phyloP scores from a whole-genome alignment of 805 yeast genomes.

The Ogataea dorogensis region DNA sequence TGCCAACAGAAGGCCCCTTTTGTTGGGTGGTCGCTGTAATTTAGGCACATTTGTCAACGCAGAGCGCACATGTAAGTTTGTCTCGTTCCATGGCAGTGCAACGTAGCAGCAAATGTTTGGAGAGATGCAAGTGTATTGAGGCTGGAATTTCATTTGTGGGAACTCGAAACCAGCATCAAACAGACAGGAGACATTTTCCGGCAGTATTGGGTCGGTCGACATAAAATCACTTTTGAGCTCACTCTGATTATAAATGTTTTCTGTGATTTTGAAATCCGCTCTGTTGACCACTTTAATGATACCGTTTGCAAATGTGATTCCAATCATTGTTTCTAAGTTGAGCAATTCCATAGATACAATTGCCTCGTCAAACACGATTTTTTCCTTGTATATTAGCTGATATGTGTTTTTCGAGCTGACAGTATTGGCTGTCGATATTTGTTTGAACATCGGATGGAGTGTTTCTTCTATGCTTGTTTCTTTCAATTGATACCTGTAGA shows the following conservation, averaged over 20 bases:
- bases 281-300: conserved; percentile 46
- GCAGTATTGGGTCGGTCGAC: conserved; percentile 22
- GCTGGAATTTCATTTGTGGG: conserved; percentile 35
- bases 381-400: conserved; percentile 22
- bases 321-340: conserved; percentile 40
- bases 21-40: conserved; percentile 19
- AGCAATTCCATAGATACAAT: conserved; percentile 32
- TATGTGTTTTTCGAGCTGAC: conserved; percentile 12
- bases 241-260: conserved; percentile 19
- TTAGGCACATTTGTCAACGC: conserved; percentile 21
- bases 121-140: conserved; percentile 43
- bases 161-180: conserved; percentile 56
- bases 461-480: conserved; percentile 12
- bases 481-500: conserved; percentile 29
- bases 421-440: conserved; percentile 19
- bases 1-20: conserved; percentile 36
- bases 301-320: conserved; percentile 44
- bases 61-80: conserved; percentile 24
- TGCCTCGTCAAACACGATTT: conserved; percentile 27
- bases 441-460: conserved; percentile 27
- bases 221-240: conserved; percentile 2
- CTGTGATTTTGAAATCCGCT: conserved; percentile 24
- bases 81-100: conserved; percentile 28
- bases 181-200: conserved; percentile 39
- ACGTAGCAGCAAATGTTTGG: conserved; percentile 49